Percentiles rank a stretch among this genome's conserved stretches.
These are phyloP conservation scores for Globisporangium carolinianum DNA, from an alignment of 352 stramenopile species.

Conservation along the genomic window DNA sequence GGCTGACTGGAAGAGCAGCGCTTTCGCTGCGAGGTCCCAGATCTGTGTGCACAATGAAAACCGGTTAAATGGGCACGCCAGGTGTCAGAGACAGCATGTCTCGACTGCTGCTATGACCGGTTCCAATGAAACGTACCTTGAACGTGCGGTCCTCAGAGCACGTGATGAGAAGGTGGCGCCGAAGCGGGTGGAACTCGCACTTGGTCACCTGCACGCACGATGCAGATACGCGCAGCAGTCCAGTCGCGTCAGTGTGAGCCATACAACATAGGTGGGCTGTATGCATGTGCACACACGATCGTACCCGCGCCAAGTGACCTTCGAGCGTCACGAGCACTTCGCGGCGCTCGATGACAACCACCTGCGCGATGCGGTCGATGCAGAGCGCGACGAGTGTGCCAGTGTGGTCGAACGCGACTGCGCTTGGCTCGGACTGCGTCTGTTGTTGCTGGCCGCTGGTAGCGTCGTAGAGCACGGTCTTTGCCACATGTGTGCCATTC, in stretches of 20 bases:
- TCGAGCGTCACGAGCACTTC: slow-evolving; percentile 63
- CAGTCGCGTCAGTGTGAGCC: too few relatives aligned
- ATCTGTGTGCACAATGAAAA: slow-evolving; percentile 28
- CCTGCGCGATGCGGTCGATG: slow-evolving; percentile 39
- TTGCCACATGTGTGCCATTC: slow-evolving; percentile 15
- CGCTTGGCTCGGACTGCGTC: slow-evolving; percentile 29
- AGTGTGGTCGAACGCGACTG: slow-evolving; percentile 58
- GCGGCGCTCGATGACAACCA: slow-evolving; percentile 43
- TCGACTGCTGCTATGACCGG: too few relatives aligned
- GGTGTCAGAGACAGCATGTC: background rate
- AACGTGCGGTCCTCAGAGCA: slow-evolving; percentile 80
- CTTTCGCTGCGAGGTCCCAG: slow-evolving; percentile 61
- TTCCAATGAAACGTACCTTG: slow-evolving; percentile 31
- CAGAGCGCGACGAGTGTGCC: slow-evolving; percentile 52
- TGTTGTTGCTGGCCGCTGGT: background rate
- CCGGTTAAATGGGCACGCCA: background rate
- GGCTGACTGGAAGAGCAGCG: slow-evolving; percentile 66
- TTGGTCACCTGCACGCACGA: slow-evolving; percentile 39
- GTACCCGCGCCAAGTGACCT: slow-evolving; percentile 54
- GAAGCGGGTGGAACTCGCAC: slow-evolving; percentile 65
- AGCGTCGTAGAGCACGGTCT: slow-evolving; percentile 21
- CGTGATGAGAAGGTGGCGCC: slow-evolving; percentile 62
- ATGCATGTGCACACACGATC: background rate
- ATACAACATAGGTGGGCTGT: too few relatives aligned
- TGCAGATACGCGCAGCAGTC: background rate